phyloP scores from a whole-genome alignment of 768 basidiomycete species.

The Boletus rubropictus region DNA sequence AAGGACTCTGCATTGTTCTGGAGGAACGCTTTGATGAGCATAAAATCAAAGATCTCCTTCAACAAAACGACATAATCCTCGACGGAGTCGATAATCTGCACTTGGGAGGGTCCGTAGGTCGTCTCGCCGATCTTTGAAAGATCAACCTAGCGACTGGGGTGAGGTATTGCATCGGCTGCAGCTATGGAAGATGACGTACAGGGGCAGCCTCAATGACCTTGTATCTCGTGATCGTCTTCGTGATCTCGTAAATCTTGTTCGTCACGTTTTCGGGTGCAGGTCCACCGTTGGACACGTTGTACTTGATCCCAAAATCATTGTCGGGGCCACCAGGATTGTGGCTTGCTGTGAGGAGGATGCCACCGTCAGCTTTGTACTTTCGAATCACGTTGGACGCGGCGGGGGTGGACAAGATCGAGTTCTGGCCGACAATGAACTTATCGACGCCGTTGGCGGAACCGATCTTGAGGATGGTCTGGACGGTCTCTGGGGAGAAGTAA shows the following conservation, averaged over 20 bases:
- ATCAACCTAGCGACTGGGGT: conserved; percentile 52
- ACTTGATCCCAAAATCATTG: conserved; percentile 99
- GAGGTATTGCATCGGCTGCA: neutral
- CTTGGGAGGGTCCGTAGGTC: conserved; percentile 74
- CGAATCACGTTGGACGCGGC: conserved; percentile 95
- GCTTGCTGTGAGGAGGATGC: conserved; percentile 92
- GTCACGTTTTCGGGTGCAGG: conserved; percentile 96
- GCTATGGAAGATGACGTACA: conserved; percentile 40
- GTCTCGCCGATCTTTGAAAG: conserved; percentile 76
- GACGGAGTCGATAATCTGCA: conserved; percentile 93
- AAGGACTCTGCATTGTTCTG: conserved; percentile 59
- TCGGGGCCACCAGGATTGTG: conserved; percentile 99
- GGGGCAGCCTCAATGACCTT: conserved; percentile 73
- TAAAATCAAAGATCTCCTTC: conserved; percentile 90
- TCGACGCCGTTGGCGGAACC: conserved; percentile 90
- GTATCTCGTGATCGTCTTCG: conserved; percentile 82
- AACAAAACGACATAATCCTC: conserved; percentile 81
- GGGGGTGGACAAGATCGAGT: conserved; percentile 92
- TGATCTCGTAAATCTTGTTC: conserved; percentile 90
- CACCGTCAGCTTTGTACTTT: conserved; percentile 93
- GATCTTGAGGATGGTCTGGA: conserved; percentile 90
- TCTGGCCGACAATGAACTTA: conserved; percentile 88
- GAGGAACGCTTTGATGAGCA: conserved; percentile 86
- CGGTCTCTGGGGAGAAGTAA: conserved; percentile 78
- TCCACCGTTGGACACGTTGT: conserved; percentile 96